A percentile compares a stretch with the other conserved stretches of the same genome.
Conservation (phyloP, 257 asterid genomes). For the Capsicum baccatum region DNA sequence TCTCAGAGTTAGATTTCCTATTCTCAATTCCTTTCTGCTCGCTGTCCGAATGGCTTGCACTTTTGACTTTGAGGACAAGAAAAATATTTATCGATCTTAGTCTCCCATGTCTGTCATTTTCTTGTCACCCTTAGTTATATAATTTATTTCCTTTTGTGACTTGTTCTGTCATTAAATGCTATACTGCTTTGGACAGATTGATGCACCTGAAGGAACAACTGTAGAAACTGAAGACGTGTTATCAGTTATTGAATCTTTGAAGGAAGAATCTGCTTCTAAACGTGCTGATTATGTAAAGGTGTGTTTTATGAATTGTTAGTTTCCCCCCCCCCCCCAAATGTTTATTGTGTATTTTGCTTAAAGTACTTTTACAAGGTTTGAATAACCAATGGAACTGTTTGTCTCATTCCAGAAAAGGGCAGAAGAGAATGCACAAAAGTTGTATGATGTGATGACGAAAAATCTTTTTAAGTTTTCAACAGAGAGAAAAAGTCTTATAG, state of each 20-base stretch:
- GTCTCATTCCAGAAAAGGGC: slow-evolving; percentile 62
- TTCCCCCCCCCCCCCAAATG: slow-evolving; percentile 14
- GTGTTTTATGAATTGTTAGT: slow-evolving; percentile 16
- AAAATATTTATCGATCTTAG: slow-evolving; percentile 13
- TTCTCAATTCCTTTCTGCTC: neutral
- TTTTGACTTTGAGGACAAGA: neutral
- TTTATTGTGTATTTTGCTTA: slow-evolving; percentile 33
- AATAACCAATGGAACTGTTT: neutral
- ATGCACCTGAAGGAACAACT: slow-evolving; percentile 46
- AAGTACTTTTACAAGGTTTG: slow-evolving; percentile 21
- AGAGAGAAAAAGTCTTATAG: slow-evolving; percentile 62
- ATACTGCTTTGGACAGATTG: slow-evolving; percentile 50
- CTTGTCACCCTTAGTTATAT: neutral
- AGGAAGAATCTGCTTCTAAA: slow-evolving; percentile 58
- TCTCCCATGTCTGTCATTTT: neutral
- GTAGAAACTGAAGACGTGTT: slow-evolving; percentile 52
- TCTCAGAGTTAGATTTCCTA: too few relatives aligned
- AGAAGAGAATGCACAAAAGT: slow-evolving; percentile 69
- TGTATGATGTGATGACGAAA: slow-evolving; percentile 52
- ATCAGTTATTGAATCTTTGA: slow-evolving; percentile 62
- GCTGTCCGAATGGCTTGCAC: neutral
- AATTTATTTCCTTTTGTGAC: neutral
- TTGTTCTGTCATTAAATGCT: slow-evolving; percentile 21
- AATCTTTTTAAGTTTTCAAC: slow-evolving; percentile 55
- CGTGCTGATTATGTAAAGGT: slow-evolving; percentile 77